Base-by-base conservation (phyloP, 2,329 filamentous ascomycete genomes). In the Xylariaceae sp. region DNA sequence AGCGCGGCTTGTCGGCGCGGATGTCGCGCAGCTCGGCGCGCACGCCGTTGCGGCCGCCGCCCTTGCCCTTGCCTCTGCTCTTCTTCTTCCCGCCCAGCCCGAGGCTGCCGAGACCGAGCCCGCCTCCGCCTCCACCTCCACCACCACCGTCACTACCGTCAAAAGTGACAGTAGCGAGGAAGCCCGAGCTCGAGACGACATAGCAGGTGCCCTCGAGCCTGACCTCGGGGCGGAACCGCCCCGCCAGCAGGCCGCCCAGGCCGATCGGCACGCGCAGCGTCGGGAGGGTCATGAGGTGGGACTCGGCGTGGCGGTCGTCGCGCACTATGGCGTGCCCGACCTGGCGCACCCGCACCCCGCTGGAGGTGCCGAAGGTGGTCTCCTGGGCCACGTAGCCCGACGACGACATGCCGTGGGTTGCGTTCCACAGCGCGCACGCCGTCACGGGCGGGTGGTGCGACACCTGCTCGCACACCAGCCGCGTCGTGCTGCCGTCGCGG, bases 301-400 rank as follows among this genome's bases (percentile, higher is more conserved):
- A 49, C 41, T 53, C 49, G 5, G 15, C 15, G 57, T 65, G 25
- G 51, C 53, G 28, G 56, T 64, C 43, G 9, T 52, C 43, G 3
- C 47, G 44, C n/a, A 51, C 39, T 13, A 52, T 41, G 11, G 42
- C 45, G 33, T 53, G 44, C 0, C 47, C 50, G 8, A 46, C 43
- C 41, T 55, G 48, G 12, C 32, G 37, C 26, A 52, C 47, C 5
- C 38, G 31, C 12, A 52, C 43, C 13, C 48, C 45, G 5, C 37
- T 32, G 3, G 40, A 40, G 5, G 45, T 35, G 28, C 42, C 42
- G 19, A 51, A 46, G 4, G 41, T 44, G 7, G 47, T 53, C 29
- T 50, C 44, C 34, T 49, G 49, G 18, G 50, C 44, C 4, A 49
- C 45, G 24, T 50, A 53, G 1, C 47, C 49, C 15, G 42, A 36